Evolutionary conservation across 176 grass and related monocot species (phyloP), one percentile per base, ranked within the genome.

Genomic region (Lolium perenne): DNA sequence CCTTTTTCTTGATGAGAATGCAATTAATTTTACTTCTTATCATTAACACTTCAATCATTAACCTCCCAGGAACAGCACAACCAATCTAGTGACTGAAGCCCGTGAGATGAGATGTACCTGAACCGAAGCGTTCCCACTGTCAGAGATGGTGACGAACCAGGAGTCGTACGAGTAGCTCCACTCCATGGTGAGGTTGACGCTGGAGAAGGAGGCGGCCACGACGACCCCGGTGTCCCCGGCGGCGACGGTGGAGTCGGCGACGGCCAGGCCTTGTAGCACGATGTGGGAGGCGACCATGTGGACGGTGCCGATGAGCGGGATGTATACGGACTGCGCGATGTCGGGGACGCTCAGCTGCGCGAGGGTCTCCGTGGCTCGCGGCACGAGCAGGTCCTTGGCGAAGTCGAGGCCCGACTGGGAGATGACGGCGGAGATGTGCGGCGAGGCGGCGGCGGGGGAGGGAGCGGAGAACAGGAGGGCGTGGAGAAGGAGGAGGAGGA

Each of bases 351-450:
- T 80, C 41, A 92, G 85, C 10, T 65, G 88, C 57, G 77, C 78
- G 57, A 98, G 92, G 32, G 93, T 83, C 17, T 91, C 78, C 4
- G 73, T 82, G 81, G 83, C 93, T 65, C 71, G 80, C 76, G 91
- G 84, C 46, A 98, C 83, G 20, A 98, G 75, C 48, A 98, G 85
- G 71, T 95, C 86, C 83, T 98, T 98, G 68, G 83, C 92, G 64
- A 95, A 98, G 81, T 86, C 84, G 56, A 98, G 93, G 69, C 96
- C 96, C 6, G 92, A 85, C 69, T 95, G 92, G 20, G 93, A 95
- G 86, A 98, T 86, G 50, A 86, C 67, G 41, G 71, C 84, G 51
- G 96, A 95, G 86, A 98, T 91, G 86, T 90, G 94, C 2, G 86
- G 55, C 62, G 87, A 47, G 62, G 70, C 74, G 40, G 63, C 20